phyloP scores from a whole-genome alignment of 2,329 filamentous ascomycete species.

The Talaromyces albobiverticillius region DNA sequence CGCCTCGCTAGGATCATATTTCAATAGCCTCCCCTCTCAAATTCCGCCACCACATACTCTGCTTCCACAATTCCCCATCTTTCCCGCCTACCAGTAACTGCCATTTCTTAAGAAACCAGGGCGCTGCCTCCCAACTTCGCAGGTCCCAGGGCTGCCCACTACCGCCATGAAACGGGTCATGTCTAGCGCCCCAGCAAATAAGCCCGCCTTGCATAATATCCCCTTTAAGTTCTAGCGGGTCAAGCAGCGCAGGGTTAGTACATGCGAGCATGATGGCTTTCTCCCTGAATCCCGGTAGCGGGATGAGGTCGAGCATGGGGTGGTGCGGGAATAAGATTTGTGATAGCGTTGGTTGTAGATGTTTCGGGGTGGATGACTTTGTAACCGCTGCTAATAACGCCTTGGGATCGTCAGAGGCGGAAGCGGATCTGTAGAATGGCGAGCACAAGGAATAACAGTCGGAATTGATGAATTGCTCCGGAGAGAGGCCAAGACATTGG shows the following conservation, averaged over 20 bases:
- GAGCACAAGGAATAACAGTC: slow-evolving; percentile 9
- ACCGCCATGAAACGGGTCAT: slow-evolving; percentile 20
- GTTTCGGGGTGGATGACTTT: slow-evolving; percentile 10
- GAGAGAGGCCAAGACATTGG: slow-evolving; percentile 1
- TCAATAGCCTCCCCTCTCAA: slow-evolving; percentile 18
- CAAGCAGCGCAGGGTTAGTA: slow-evolving; percentile 7
- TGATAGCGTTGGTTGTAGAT: slow-evolving; percentile 13
- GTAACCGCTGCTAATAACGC: slow-evolving; percentile 5
- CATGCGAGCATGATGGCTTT: slow-evolving; percentile 10
- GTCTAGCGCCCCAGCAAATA: slow-evolving; percentile 13
- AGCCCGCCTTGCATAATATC: slow-evolving; percentile 15
- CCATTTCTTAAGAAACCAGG: slow-evolving; percentile 47
- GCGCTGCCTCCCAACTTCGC: slow-evolving; percentile 45
- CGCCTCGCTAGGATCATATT: background rate
- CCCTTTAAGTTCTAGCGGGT: slow-evolving; percentile 13
- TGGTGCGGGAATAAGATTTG: slow-evolving; percentile 16
- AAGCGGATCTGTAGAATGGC: slow-evolving; percentile 7
- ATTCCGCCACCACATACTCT: slow-evolving; percentile 23
- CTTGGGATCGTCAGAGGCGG: slow-evolving; percentile 6
- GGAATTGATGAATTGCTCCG: background rate
- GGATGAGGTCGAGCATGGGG: slow-evolving; percentile 13
- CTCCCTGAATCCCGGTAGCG: slow-evolving; percentile 11
- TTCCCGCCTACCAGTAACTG: slow-evolving; percentile 33
- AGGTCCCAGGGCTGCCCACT: slow-evolving; percentile 43
- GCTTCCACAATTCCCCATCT: slow-evolving; percentile 33